These are phyloP conservation scores for Tuber umbilicatum DNA, from an alignment of 495 filamentous ascomycete species.

Conservation along the genomic window DNA sequence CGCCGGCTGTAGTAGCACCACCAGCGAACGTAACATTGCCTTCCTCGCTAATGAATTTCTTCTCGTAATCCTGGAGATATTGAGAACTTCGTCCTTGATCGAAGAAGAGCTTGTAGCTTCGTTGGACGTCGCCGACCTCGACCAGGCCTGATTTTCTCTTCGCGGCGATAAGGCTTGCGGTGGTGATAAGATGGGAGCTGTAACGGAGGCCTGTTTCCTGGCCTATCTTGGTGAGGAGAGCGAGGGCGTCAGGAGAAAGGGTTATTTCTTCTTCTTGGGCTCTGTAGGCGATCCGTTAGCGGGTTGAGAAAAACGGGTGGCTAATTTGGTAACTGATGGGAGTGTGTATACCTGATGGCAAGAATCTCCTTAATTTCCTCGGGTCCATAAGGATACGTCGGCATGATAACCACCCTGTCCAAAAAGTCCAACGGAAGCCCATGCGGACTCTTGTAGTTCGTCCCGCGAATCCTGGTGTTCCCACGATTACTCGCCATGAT, in stretches of 20 bases:
- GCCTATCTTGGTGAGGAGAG: slow-evolving; percentile 88
- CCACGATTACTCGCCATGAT: slow-evolving; percentile 99
- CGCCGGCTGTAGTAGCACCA: slow-evolving; percentile 53
- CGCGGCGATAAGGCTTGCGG: slow-evolving; percentile 68
- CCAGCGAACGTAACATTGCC: slow-evolving; percentile 63
- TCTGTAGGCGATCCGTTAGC: slow-evolving; percentile 39
- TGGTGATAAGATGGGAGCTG: slow-evolving; percentile 91
- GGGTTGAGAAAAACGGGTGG: neutral
- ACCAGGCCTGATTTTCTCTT: slow-evolving; percentile 74
- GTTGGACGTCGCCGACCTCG: slow-evolving; percentile 77
- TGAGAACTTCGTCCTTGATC: slow-evolving; percentile 79
- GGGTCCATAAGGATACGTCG: slow-evolving; percentile 76
- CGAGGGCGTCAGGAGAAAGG: slow-evolving; percentile 76
- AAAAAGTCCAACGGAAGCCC: slow-evolving; percentile 93
- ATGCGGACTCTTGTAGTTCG: slow-evolving; percentile 72
- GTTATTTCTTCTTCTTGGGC: slow-evolving; percentile 96
- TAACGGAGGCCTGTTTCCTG: slow-evolving; percentile 88
- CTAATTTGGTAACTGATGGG: neutral
- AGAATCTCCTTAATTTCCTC: slow-evolving; percentile 90
- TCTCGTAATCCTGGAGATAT: slow-evolving; percentile 84
- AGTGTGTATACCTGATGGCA: slow-evolving; percentile 49
- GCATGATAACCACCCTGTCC: slow-evolving; percentile 92
- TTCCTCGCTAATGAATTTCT: slow-evolving; percentile 82
- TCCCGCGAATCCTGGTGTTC: slow-evolving; percentile 84
- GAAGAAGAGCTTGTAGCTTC: slow-evolving; percentile 88